These are phyloP conservation scores for Globisporangium irregulare DNA, from an alignment of 352 stramenopile species.

Conservation along the genomic window DNA sequence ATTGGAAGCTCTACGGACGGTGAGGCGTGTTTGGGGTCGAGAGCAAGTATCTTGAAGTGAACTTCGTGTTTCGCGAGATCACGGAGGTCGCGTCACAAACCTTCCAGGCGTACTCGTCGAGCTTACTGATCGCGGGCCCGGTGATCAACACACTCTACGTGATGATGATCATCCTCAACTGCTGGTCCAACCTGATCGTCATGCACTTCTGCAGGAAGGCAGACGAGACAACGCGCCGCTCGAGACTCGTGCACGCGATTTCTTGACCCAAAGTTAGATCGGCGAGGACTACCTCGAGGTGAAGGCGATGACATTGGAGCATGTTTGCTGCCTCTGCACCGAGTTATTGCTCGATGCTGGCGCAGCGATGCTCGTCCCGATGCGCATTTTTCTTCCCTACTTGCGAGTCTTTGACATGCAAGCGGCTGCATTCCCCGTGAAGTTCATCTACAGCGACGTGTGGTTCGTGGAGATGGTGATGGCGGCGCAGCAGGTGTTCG, in stretches of 20 bases:
- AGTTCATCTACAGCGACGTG: not conserved
- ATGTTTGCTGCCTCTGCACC: not conserved
- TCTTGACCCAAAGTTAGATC: not conserved
- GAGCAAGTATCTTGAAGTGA: not conserved
- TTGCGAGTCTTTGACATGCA: not conserved
- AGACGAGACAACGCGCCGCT: not conserved
- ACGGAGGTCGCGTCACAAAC: not conserved
- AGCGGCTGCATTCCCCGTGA: not conserved
- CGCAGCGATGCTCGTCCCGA: not conserved
- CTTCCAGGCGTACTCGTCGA: slow-evolving; percentile 5
- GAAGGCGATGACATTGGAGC: not conserved
- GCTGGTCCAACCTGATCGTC: not conserved
- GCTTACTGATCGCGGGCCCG: not conserved
- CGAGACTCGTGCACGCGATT: not conserved
- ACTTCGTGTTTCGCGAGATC: not conserved
- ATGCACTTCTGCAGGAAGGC: not conserved
- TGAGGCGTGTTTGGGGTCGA: not conserved
- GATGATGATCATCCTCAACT: slow-evolving; percentile 2
- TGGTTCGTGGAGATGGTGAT: slow-evolving; percentile 4
- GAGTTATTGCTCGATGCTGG: not conserved
- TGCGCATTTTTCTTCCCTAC: not conserved
- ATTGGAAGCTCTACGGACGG: not conserved
- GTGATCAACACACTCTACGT: slow-evolving; percentile 3
- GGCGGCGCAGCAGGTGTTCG: not conserved
- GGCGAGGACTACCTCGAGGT: not conserved